Conservation (phyloP, 805 yeast genomes). For the Yueomyces sp. region DNA sequence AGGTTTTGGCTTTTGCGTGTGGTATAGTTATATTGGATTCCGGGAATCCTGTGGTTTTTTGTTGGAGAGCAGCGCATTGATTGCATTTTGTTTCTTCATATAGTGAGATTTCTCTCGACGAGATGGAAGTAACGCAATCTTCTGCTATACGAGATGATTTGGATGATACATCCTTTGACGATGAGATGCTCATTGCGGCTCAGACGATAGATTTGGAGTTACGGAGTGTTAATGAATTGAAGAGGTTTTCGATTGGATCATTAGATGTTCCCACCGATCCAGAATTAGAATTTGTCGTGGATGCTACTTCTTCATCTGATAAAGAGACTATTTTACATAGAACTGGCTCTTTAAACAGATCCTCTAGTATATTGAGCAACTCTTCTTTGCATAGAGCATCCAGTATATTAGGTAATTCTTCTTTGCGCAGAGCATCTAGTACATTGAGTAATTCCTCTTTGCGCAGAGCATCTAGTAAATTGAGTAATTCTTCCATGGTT, state of each 20-base stretch:
- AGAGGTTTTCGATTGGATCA: slow-evolving; percentile 55
- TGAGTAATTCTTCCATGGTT: background rate
- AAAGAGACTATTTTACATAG: background rate
- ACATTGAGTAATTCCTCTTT: background rate
- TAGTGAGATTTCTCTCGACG: too few species aligned
- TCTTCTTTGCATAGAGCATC: background rate
- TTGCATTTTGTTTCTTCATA: too few species aligned
- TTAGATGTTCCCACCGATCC: slow-evolving; percentile 44
- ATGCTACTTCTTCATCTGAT: background rate
- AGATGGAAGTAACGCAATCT: too few species aligned
- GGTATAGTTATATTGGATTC: too few species aligned
- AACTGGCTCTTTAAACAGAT: background rate
- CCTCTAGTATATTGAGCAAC: background rate
- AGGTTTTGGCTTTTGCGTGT: too few species aligned
- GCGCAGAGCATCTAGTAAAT: background rate
- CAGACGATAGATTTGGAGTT: slow-evolving; percentile 64
- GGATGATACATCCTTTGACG: slow-evolving; percentile 4
- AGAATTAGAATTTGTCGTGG: slow-evolving; percentile 35
- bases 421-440: background rate
- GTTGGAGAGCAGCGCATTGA: too few species aligned
- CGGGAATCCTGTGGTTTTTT: too few species aligned
- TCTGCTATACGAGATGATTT: background rate
- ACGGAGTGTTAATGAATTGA: slow-evolving; percentile 59
- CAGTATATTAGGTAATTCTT: background rate
- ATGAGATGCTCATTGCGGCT: slow-evolving; percentile 44